Conservation (phyloP, 2,329 filamentous ascomycete genomes). For the Immersiporthe knoxdaviesiana region DNA sequence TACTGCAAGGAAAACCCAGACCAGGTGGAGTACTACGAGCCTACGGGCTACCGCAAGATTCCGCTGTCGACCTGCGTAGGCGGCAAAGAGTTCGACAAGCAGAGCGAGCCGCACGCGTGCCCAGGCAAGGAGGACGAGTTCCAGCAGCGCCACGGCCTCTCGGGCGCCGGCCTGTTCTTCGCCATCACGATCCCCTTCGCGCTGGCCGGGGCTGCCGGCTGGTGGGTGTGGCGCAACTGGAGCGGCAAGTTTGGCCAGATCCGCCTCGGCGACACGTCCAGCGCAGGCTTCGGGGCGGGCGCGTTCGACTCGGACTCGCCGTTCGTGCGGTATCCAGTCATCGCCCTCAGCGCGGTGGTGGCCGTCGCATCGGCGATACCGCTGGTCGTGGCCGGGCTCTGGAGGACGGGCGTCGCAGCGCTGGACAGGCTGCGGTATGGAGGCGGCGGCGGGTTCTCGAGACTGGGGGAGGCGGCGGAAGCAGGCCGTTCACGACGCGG, state of each 20-base stretch:
- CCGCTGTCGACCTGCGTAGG: slow-evolving; percentile 85
- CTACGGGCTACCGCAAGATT: slow-evolving; percentile 86
- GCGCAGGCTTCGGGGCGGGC: slow-evolving; percentile 39
- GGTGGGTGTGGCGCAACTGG: slow-evolving; percentile 85
- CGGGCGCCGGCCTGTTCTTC: slow-evolving; percentile 80
- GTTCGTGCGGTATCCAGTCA: slow-evolving; percentile 82
- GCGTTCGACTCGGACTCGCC: slow-evolving; percentile 71
- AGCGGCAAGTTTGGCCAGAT: slow-evolving; percentile 90
- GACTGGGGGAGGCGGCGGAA: slow-evolving; percentile 54
- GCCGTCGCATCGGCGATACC: slow-evolving; percentile 67
- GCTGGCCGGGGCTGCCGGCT: slow-evolving; percentile 73
- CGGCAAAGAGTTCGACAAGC: slow-evolving; percentile 75
- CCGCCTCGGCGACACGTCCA: slow-evolving; percentile 71
- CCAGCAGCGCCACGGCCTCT: slow-evolving; percentile 68
- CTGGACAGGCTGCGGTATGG: slow-evolving; percentile 47
- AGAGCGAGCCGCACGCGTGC: slow-evolving; percentile 65
- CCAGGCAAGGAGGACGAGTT: slow-evolving; percentile 83
- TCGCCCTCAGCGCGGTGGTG: slow-evolving; percentile 67
- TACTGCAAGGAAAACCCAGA: slow-evolving; percentile 66
- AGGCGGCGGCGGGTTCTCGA: slow-evolving; percentile 50
- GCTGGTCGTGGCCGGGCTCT: slow-evolving; percentile 71
- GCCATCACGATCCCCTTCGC: slow-evolving; percentile 77
- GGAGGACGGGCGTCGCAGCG: slow-evolving; percentile 63
- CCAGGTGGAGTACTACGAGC: slow-evolving; percentile 76
- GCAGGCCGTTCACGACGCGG: slow-evolving; percentile 79